Percentiles rank a stretch among this genome's conserved stretches.
These are phyloP conservation scores for Leptographium wingfieldii DNA, from an alignment of 2,329 filamentous ascomycete genomes.

Conservation along the genomic window DNA sequence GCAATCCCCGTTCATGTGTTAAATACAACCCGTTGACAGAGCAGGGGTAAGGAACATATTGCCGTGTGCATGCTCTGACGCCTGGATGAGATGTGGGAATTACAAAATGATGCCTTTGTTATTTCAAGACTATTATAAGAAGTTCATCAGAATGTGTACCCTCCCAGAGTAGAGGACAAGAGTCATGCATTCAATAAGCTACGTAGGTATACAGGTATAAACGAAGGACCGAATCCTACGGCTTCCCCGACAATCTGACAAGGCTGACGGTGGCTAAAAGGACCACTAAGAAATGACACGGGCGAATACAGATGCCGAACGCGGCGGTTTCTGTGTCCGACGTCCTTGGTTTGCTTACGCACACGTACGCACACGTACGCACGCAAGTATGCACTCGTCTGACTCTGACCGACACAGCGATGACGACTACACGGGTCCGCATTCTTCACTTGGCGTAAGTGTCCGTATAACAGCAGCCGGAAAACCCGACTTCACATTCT, in stretches of 20 bases:
- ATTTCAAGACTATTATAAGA: too few species aligned
- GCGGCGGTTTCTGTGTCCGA: background rate
- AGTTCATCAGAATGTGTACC: too few species aligned
- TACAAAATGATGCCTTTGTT: too few species aligned
- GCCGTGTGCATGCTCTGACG: background rate
- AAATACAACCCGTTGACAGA: background rate
- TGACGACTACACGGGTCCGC: too few species aligned
- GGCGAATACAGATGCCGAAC: background rate
- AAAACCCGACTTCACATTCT: background rate
- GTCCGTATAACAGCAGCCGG: background rate
- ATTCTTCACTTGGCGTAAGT: background rate
- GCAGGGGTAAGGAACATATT: background rate
- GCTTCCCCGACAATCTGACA: background rate
- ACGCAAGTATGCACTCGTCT: too few species aligned
- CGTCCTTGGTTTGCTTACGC: background rate
- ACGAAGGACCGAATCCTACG: background rate
- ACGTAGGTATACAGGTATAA: too few species aligned
- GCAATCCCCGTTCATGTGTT: background rate
- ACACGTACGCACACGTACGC: background rate
- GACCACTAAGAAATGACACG: background rate
- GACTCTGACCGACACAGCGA: too few species aligned
- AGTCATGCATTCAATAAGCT: too few species aligned
- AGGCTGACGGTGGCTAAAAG: background rate
- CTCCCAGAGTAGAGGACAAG: too few species aligned
- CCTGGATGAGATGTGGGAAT: too few species aligned